Base-by-base conservation (phyloP, 2,329 filamentous ascomycete genomes). In the Didymella arachidicola region DNA sequence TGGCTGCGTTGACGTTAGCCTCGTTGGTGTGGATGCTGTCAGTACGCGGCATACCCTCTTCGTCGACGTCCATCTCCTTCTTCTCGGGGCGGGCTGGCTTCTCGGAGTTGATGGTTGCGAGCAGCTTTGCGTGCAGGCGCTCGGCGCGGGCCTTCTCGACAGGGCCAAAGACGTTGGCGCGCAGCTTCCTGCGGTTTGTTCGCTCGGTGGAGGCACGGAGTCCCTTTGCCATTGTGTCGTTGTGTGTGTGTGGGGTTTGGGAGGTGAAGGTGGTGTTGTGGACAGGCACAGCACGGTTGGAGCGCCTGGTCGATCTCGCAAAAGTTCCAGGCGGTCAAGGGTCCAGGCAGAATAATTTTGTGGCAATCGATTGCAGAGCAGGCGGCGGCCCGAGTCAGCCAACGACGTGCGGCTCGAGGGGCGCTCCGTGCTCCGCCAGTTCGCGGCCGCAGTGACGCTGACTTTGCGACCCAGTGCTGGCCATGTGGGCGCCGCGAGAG, bases 41-140 rank as follows among this genome's bases (percentile, higher is more conserved):
- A 2, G 11, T 5, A 1, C 19, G 67, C 63, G 34, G 64, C 34
- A 53, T 63, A 75, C 73, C 68, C 62, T 79, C 80, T 51, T 78
- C 77, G 59, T 80, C 75, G 48, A 81, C 79, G 41, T 83, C 79
- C 67, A 83, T 81, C 42, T 81, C 76, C 60, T 67, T 74, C 53
- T 77, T 72, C 52, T 62, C 59, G 52, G 66, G 60, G 22, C 57
- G 63, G 22, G 73, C 72, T 48, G 90, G 88, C 76, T 90, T 92
- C 60, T 91, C 88, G 73, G 93, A 88, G 57, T 88, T 84, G 45
- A 90, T 90, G 68, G 96, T 77, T 75, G 93, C 92, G 72, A 93
- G 83, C 60, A 97, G 83, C 79, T 95, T 97, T 61, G 91, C 90
- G 38, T 92, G 92, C 34, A 97, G 86, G 66, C 94, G 89, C 78